A percentile compares a stretch with the other conserved stretches of the same genome.
phyloP scores from a whole-genome alignment of 1,139 yeast species.

The Hanseniaspora sp. region DNA sequence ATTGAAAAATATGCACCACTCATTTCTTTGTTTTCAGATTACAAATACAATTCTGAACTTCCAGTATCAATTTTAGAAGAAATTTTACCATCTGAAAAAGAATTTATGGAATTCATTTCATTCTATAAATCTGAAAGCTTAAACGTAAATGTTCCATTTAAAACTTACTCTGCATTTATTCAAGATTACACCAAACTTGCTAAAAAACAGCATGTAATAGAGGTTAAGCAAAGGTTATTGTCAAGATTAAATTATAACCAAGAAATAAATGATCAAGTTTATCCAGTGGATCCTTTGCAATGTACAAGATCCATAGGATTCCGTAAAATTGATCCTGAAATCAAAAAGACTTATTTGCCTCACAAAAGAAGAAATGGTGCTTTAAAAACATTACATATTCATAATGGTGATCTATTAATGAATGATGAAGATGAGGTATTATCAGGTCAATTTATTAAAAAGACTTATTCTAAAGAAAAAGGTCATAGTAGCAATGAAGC shows the following conservation, averaged over 20 bases:
- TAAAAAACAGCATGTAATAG: conserved; percentile 23
- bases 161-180: conserved; percentile 20
- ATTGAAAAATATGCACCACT: conserved; percentile 19
- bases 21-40: conserved; percentile 13
- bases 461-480: conserved; percentile 25
- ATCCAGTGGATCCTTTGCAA: conserved; percentile 21
- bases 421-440: conserved; percentile 35
- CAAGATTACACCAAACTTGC: neutral
- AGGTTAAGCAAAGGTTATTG: conserved; percentile 21
- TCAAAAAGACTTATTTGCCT: conserved; percentile 67
- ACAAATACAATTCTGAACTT: neutral
- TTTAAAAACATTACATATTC: conserved; percentile 35
- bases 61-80: neutral
- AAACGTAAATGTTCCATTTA: conserved; percentile 22
- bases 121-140: neutral
- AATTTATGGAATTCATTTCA: neutral
- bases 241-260: conserved; percentile 25
- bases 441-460: conserved; percentile 8
- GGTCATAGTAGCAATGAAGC: conserved; percentile 32
- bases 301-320: conserved; percentile 63
- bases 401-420: conserved; percentile 11
- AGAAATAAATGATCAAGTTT: conserved; percentile 21
- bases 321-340: conserved; percentile 57
- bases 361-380: conserved; percentile 37
- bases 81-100: neutral